phyloP scores from a whole-genome alignment of 2,329 filamentous ascomycete genomes.

The Fusarium dlaminii region DNA sequence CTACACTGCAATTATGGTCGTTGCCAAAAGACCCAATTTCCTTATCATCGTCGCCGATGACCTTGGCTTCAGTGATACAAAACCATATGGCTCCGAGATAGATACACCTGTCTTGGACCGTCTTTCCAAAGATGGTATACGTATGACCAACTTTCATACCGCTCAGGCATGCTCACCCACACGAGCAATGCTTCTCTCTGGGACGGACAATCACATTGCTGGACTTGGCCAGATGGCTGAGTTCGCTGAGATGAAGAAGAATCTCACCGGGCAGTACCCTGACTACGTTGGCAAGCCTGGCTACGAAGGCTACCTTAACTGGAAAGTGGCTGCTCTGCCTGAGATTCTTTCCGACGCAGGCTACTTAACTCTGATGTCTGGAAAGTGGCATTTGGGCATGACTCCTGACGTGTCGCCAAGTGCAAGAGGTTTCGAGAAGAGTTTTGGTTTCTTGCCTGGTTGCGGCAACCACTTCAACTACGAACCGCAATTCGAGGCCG shows the following conservation, averaged over 20 bases:
- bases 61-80: slow-evolving; percentile 39
- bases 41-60: slow-evolving; percentile 43
- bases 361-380: slow-evolving; percentile 45
- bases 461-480: slow-evolving; percentile 64
- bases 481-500: slow-evolving; percentile 52
- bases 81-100: slow-evolving; percentile 63
- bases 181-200: slow-evolving; percentile 67
- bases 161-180: slow-evolving; percentile 68
- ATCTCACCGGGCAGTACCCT: not conserved
- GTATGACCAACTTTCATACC: slow-evolving; percentile 68
- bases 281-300: slow-evolving; percentile 32
- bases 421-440: slow-evolving; percentile 52
- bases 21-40: slow-evolving; percentile 36
- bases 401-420: slow-evolving; percentile 36
- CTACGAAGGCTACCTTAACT: slow-evolving; percentile 48
- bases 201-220: slow-evolving; percentile 65
- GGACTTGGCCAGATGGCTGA: slow-evolving; percentile 65
- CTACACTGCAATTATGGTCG: not conserved
- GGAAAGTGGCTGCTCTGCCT: slow-evolving; percentile 41
- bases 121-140: slow-evolving; percentile 57
- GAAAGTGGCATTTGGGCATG: slow-evolving; percentile 51
- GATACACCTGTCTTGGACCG: slow-evolving; percentile 64
- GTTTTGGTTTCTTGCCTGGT: slow-evolving; percentile 53
- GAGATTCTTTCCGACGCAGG: slow-evolving; percentile 45
- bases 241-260: slow-evolving; percentile 17